Evolutionary conservation across 108 stramenopile species (phyloP), one percentile per base, ranked within the genome.

Genomic region (Fistulifera pelliculosa): DNA sequence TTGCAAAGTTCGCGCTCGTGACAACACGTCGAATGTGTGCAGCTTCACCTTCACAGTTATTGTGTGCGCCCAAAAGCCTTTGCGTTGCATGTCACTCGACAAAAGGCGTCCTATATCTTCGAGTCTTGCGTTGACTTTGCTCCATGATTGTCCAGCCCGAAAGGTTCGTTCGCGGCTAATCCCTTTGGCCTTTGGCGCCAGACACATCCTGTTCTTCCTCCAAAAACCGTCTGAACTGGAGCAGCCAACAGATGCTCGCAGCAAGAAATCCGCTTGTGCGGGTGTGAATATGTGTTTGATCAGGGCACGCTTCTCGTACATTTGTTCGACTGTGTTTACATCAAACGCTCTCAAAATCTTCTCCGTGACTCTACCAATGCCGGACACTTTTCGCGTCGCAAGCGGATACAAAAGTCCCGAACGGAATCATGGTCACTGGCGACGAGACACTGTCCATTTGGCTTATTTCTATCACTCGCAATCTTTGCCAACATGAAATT

Each of bases 111-210:
- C 72, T 19, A 95, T 84, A 27, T 61, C 64, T 61, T 86, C 78
- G 7, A 95, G 57, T 60, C 68, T 81, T 2, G 49, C 54, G 45
- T 61, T 64, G 16, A 98, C 51, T 18, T 69, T 71, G 15, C 43
- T 59, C 77, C 81, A 88, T 12, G 72, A 47, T 10, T 62, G 41
- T 12, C 71, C 62, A 38, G 86, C 72, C 1, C 66, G 44, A 65
- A 95, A 98, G 12, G 93, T 98, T 11, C 95, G 74, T 68, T 98
- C 97, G 40, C 74, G 72, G 58, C 93, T 88, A 45, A 96, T 90
- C n/a, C 88, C 87, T 56, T 93, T 91, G 49, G 72, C 24, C 45
- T 41, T 27, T 64, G 59, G 13, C 55, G 56, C 10, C 42, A 19
- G 11, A 62, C 74, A 18, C 26, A 43, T 27, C 44, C 17, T 15